Evolutionary conservation across 306 rosid species (phyloP), one percentile per base, ranked within the genome.

Genomic region (Spatholobus suberectus): DNA sequence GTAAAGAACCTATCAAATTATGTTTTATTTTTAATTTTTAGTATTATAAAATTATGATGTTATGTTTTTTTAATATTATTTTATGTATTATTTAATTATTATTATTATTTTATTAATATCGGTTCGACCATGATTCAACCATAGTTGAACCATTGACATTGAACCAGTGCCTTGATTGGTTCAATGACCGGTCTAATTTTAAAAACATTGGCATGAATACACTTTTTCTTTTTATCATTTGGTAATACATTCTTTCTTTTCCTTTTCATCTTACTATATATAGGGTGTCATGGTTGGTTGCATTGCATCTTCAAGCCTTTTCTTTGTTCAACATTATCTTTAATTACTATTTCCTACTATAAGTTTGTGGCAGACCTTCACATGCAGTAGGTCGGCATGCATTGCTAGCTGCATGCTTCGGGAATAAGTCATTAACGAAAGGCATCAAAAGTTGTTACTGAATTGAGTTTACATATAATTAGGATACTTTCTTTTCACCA

Each of bases 351-450:
- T 35, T 66, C 26, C 44, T 35, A 4, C 46, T 40, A 20, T 27
- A 41, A 44, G 52, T 43, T 43, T 83, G 70, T 58, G 27, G 66
- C 79, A 34, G 61, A 27, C 23, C 27, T 51, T 77, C 85, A 76
- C 85, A 44, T 75, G 87, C 83, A 61, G 8, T 59, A 43, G 79
- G 82, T 68, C 61, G 83, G 85, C 87, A 80, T 80, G 85, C 85
- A 75, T 74, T 41, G 49, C 68, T 75, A 59, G 85, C 82, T 79
- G 59, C 82, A 80, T 75, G 86, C 71, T 80, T 6, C n/a, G 24
- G 71, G 73, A 59, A 69, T 2, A 70, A 75, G 5, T 61, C 73
- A 81, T 65, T 43, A 81, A 21, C 32, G 0, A 21, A 59, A 18
- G 13, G 47, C 27, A 18, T 62, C 77, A 62, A 59, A 75, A 65